phyloP scores from a whole-genome alignment of 371 early-diverging fungal species.

The Rhizomucor miehei region DNA sequence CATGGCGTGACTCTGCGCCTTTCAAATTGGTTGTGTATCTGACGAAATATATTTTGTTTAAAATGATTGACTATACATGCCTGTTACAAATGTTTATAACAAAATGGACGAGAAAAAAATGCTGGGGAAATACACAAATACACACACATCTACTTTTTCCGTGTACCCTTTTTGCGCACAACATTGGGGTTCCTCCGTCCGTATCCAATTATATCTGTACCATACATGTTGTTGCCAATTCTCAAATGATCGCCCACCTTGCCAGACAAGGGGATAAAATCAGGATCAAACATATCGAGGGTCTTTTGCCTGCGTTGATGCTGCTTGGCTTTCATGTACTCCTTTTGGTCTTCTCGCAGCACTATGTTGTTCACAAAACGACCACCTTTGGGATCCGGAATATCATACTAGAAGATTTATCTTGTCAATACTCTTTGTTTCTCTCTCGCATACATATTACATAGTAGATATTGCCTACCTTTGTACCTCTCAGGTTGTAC shows the following conservation, averaged over 20 bases:
- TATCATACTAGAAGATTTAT: slow-evolving; percentile 55
- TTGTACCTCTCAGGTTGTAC: slow-evolving; percentile 87
- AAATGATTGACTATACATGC: no score
- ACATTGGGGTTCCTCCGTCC: slow-evolving; percentile 90
- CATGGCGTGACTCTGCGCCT: no score
- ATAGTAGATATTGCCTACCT: slow-evolving; percentile 34
- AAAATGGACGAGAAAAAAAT: no score
- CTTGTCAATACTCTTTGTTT: not conserved
- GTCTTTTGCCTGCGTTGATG: slow-evolving; percentile 52
- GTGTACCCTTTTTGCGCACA: slow-evolving; percentile 3
- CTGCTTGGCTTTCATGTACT: slow-evolving; percentile 65
- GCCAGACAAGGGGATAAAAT: slow-evolving; percentile 66
- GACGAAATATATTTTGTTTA: no score
- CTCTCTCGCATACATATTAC: not conserved
- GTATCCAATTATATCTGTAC: slow-evolving; percentile 76
- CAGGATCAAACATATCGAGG: slow-evolving; percentile 74
- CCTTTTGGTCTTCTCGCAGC: slow-evolving; percentile 90
- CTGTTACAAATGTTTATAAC: no score
- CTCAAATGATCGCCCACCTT: slow-evolving; percentile 47
- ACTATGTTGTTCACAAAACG: slow-evolving; percentile 75
- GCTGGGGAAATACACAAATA: no score
- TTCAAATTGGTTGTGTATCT: no score
- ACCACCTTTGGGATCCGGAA: slow-evolving; percentile 87
- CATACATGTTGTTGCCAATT: slow-evolving; percentile 57
- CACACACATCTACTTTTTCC: slow-evolving; percentile 6